Percentiles rank a stretch among this genome's conserved stretches.
These are phyloP conservation scores for Podospora fimiseda DNA, from an alignment of 495 filamentous ascomycete genomes.

Conservation along the genomic window DNA sequence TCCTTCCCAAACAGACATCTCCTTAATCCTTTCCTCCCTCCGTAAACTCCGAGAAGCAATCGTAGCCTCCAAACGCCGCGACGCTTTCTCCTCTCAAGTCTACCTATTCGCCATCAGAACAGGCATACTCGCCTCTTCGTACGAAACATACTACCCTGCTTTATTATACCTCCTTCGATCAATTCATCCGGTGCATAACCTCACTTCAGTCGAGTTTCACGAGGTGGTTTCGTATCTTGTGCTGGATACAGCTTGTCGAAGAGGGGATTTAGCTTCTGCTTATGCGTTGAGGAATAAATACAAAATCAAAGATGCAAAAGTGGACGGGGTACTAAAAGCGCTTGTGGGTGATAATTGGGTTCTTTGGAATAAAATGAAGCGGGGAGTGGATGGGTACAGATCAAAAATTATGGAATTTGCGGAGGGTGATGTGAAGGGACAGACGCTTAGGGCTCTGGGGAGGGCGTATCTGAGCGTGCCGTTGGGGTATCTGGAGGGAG, in stretches of 20 bases:
- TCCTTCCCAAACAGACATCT: conserved; percentile 32
- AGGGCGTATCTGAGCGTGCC: conserved; percentile 71
- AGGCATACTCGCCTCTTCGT: conserved; percentile 68
- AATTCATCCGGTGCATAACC: conserved; percentile 58
- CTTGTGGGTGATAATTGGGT: conserved; percentile 78
- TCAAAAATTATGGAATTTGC: conserved; percentile 74
- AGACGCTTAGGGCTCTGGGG: conserved; percentile 77
- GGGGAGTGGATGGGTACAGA: conserved; percentile 68
- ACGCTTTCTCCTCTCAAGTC: conserved; percentile 62
- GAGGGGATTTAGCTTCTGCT: conserved; percentile 66
- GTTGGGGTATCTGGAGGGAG: conserved; percentile 55
- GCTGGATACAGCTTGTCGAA: conserved; percentile 81
- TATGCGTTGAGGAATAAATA: conserved; percentile 55
- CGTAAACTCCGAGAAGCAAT: conserved; percentile 89
- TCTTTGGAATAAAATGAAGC: conserved; percentile 64
- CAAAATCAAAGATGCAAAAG: conserved; percentile 50
- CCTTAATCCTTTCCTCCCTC: conserved; percentile 59
- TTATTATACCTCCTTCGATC: conserved; percentile 67
- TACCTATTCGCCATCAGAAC: conserved; percentile 78
- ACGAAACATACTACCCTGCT: conserved; percentile 85
- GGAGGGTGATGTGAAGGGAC: conserved; percentile 59
- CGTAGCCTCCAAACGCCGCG: conserved; percentile 61
- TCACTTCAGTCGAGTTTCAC: conserved; percentile 61
- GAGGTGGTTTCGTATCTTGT: conserved; percentile 77
- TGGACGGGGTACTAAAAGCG: conserved; percentile 62